Percentiles rank a stretch among this genome's conserved stretches.
Conservation (phyloP, 2,329 filamentous ascomycete genomes). For the Cytospora paraplurivora region DNA sequence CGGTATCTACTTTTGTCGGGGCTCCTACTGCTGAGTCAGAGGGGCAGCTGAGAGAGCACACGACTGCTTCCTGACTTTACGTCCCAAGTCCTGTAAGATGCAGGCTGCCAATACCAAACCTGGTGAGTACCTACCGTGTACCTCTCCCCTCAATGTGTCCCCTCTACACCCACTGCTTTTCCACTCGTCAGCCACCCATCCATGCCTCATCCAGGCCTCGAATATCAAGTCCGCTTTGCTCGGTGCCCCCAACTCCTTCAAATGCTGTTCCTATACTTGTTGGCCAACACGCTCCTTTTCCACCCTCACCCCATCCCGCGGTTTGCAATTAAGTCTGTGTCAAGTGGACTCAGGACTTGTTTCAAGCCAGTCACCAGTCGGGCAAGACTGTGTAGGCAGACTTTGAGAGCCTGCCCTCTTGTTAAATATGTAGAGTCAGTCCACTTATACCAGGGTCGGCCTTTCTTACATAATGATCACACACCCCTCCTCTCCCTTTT, state of each 20-base stretch:
- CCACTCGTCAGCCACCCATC: not conserved
- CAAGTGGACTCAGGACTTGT: slow-evolving; percentile 18
- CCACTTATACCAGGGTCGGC: slow-evolving; percentile 17
- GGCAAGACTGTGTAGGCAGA: slow-evolving; percentile 6
- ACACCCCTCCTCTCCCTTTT: slow-evolving; percentile 6
- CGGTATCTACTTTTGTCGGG: not conserved
- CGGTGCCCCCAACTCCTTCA: slow-evolving; percentile 10
- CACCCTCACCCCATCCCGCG: not conserved
- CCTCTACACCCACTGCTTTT: not conserved
- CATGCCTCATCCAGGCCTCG: not conserved
- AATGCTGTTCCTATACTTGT: not conserved
- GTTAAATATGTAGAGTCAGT: slow-evolving; percentile 10
- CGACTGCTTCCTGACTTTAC: slow-evolving; percentile 13
- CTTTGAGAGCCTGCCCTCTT: not conserved
- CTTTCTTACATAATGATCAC: slow-evolving; percentile 22
- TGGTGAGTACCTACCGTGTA: slow-evolving; percentile 26
- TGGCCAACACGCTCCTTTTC: not conserved
- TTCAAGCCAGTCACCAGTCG: not conserved
- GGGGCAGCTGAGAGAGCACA: slow-evolving; percentile 15
- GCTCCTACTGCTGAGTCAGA: slow-evolving; percentile 27
- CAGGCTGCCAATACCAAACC: slow-evolving; percentile 27
- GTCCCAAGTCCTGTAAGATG: slow-evolving; percentile 25
- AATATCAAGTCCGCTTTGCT: not conserved
- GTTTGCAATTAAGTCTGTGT: slow-evolving; percentile 1
- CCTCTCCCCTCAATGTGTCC: not conserved